Base-by-base conservation (phyloP, 805 yeast genomes). In the Jamesozyma rosinii region DNA sequence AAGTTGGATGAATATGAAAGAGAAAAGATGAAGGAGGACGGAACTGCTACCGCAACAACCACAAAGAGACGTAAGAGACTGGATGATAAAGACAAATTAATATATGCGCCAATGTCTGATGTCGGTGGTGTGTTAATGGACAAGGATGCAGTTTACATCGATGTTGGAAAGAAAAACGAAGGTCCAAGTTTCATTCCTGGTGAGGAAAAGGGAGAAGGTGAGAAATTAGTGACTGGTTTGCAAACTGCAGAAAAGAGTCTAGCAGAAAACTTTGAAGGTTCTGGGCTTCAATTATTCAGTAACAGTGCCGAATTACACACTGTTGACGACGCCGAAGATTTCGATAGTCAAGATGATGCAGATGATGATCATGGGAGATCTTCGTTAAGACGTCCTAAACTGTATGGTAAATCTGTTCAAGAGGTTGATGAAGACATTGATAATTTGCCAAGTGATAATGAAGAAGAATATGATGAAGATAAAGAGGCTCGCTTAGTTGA, bases 61-160 rank as follows among this genome's bases (percentile, higher is more conserved):
- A 77, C 95, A 46, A 75, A 94, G 54, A 79, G 96, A 63, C 75
- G 97, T 57, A 85, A 87, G 61, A 76, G 97, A 58, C 75, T 92
- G 42, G 97, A 92, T 51, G 98, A 92, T 58, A 86, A 82, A 54
- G 95, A 87, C 60, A 92, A 89, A 62, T 77, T 87, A 51, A 87
- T 92, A 2, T 92, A 94, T 63, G 99, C 98, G 0, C 99, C 99
- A 40, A 92, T 92, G 99, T 85, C 97, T 38, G 97, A 92, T 64
- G 96, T 92, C n/a, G 97, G 97, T 44, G 99, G 99, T 62, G 95
- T 92, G 31, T 70, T 92, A 51, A 87, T 92, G 48, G 99, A 92
- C 67, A 89, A 83, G 59, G 99, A 92, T 68, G 96, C 98, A 8
- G 98, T 92, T 2, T 92, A 89, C 56, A 86, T 92, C 47, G 97